phyloP scores from a whole-genome alignment of 2,329 filamentous ascomycete species.

The Penicillium hesseltinei region DNA sequence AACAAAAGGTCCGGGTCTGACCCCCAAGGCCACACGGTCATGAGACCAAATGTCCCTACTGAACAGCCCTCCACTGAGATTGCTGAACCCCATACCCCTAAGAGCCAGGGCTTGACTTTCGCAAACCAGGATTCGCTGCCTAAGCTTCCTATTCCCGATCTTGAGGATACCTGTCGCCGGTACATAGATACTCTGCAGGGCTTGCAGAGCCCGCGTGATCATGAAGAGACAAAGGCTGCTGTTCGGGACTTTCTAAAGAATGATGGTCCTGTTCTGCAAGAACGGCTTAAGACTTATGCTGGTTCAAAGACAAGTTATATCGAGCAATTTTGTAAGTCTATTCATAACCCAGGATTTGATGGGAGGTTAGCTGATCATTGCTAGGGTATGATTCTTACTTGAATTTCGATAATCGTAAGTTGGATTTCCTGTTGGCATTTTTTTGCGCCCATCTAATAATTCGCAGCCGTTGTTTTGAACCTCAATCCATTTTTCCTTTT shows the following conservation, averaged over 20 bases:
- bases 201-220: conserved; percentile 76
- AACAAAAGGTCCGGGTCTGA: conserved; percentile 7
- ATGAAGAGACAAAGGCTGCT: conserved; percentile 75
- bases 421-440: not conserved
- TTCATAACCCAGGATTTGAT: not conserved
- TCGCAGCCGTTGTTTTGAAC: conserved; percentile 79
- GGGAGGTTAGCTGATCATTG: conserved; percentile 8
- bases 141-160: conserved; percentile 87
- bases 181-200: conserved; percentile 79
- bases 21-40: conserved; percentile 17
- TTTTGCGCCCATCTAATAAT: conserved; percentile 9
- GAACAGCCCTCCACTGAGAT: conserved; percentile 9
- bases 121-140: conserved; percentile 83
- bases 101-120: conserved; percentile 75
- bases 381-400: conserved; percentile 97
- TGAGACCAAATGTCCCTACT: conserved; percentile 25
- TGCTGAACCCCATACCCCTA: conserved; percentile 28
- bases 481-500: conserved; percentile 96
- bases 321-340: conserved; percentile 87
- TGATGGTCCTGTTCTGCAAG: conserved; percentile 82
- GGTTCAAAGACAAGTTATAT: conserved; percentile 92
- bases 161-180: conserved; percentile 72
- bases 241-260: conserved; percentile 77
- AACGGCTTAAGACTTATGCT: conserved; percentile 86
- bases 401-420: conserved; percentile 82